phyloP scores from a whole-genome alignment of 805 yeast genomes.

The Candida succiphila region DNA sequence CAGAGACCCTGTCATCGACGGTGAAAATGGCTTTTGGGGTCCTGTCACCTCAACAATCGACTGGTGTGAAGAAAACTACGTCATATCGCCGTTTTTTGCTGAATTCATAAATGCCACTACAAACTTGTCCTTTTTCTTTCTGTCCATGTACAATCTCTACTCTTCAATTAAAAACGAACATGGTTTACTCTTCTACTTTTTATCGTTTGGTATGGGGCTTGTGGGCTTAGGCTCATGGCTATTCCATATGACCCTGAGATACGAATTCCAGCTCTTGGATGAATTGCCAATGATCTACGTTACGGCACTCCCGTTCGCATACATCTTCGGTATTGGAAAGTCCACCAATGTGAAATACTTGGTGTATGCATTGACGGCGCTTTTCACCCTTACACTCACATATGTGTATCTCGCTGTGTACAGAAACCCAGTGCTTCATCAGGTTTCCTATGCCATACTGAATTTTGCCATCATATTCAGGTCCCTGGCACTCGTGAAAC shows the following conservation, averaged over 20 bases:
- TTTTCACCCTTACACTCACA: conserved; percentile 38
- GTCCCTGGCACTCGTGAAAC: conserved; percentile 39
- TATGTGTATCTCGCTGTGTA: conserved; percentile 44
- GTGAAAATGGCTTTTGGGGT: conserved; percentile 60
- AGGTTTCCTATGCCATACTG: conserved; percentile 67
- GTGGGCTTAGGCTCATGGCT: conserved; percentile 93
- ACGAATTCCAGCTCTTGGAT: conserved; percentile 80
- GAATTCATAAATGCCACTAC: conserved; percentile 87
- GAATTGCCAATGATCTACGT: conserved; percentile 96
- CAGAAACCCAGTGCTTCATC: conserved; percentile 79
- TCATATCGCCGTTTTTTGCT: conserved; percentile 74
- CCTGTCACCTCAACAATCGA: conserved; percentile 83
- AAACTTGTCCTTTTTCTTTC: conserved; percentile 41
- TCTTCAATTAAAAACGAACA: conserved; percentile 49
- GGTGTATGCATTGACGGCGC: conserved; percentile 9
- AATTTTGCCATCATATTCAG: conserved; percentile 56
- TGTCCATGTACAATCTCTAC: conserved; percentile 26
- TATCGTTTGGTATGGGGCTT: conserved; percentile 66
- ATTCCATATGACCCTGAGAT: conserved; percentile 87
- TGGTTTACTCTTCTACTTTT: conserved; percentile 59
- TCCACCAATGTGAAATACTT: conserved; percentile 1
- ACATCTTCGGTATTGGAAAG: conserved; percentile 16
- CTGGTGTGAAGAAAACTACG: conserved; percentile 96
- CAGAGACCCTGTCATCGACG: conserved; percentile 8
- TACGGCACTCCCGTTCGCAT: conserved; percentile 73